Conservation (phyloP, 179 eudicot genomes). For the Pouteria campechiana region DNA sequence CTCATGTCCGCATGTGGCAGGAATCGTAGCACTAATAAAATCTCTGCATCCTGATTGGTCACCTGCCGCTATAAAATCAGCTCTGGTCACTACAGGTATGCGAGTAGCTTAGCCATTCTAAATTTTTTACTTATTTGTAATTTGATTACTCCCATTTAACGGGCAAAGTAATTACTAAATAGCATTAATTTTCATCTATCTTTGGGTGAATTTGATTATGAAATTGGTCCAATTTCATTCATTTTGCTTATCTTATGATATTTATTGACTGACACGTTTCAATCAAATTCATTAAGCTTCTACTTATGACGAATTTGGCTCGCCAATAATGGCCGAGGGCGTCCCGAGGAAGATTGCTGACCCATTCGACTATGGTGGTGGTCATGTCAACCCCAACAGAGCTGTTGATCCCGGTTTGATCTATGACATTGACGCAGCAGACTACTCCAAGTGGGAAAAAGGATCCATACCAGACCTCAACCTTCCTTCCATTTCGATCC, state of each 20-base stretch:
- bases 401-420: constrained; percentile 29
- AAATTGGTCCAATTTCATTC: too few species aligned
- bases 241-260: too few species aligned
- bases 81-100: constrained; percentile 35
- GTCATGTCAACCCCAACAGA: constrained; percentile 22
- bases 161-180: not conserved
- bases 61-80: constrained; percentile 41
- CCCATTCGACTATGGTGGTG: constrained; percentile 32
- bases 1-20: constrained; percentile 43
- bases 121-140: too few species aligned
- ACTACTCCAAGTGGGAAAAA: constrained; percentile 11
- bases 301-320: constrained; percentile 8
- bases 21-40: constrained; percentile 33
- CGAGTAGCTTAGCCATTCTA: too few species aligned
- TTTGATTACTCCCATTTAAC: too few species aligned
- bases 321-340: constrained; percentile 12
- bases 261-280: too few species aligned
- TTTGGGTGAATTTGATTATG: not conserved
- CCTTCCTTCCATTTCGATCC: constrained; percentile 17
- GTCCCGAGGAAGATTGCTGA: constrained; percentile 19
- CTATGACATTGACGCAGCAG: constrained; percentile 11
- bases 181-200: not conserved
- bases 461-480: constrained; percentile 11
- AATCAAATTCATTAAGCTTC: constrained; percentile 11
- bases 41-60: constrained; percentile 35